phyloP scores from a whole-genome alignment of 768 basidiomycete genomes.

The Leccinum obscurum region DNA sequence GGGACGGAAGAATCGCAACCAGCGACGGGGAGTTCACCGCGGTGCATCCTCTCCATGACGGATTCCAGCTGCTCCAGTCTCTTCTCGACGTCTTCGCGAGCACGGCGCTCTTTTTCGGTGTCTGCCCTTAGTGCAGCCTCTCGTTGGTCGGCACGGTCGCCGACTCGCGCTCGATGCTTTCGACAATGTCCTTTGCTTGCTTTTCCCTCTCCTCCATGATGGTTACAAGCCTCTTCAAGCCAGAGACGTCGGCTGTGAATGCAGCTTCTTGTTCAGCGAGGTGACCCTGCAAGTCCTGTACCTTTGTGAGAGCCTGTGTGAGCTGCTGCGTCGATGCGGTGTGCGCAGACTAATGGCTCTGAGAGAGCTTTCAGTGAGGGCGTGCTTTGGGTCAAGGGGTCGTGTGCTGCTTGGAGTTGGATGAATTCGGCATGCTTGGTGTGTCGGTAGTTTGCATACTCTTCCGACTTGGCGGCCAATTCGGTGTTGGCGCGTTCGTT shows the following conservation, averaged over 20 bases:
- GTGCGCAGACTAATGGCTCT: constrained; percentile 71
- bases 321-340: constrained; percentile 72
- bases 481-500: constrained; percentile 69
- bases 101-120: constrained; percentile 66
- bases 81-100: constrained; percentile 71
- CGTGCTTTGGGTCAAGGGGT: constrained; percentile 66
- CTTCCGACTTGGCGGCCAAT: constrained; percentile 70
- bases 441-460: constrained; percentile 81
- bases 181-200: too few species aligned
- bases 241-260: too few species aligned
- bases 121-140: constrained; percentile 70
- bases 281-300: constrained; percentile 37
- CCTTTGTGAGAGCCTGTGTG: constrained; percentile 70
- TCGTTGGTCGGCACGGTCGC: constrained; percentile 67
- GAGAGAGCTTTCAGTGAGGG: constrained; percentile 65
- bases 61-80: constrained; percentile 69
- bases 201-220: too few species aligned
- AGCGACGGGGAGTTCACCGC: constrained; percentile 68
- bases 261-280: too few species aligned
- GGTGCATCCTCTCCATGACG: constrained; percentile 68
- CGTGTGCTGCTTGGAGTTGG: constrained; percentile 74
- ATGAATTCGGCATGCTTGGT: constrained; percentile 77
- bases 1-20: constrained; percentile 39
- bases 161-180: constrained; percentile 74
- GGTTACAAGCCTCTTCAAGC: too few species aligned